phyloP scores from a whole-genome alignment of 1,284 basidiomycete species.

The Afroboletus lepidellus region DNA sequence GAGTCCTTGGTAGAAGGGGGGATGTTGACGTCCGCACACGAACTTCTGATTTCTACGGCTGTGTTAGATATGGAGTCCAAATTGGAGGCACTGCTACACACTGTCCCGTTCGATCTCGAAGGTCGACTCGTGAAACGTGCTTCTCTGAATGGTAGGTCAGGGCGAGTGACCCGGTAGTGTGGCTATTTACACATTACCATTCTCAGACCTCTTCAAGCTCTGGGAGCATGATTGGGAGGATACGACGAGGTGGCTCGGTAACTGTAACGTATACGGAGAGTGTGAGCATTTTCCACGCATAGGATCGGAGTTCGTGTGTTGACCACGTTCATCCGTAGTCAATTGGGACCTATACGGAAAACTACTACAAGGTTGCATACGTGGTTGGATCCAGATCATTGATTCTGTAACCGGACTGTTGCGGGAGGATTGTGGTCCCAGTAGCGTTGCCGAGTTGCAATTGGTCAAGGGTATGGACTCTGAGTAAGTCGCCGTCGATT shows the following conservation, averaged over 20 bases:
- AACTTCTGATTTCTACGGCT: constrained; percentile 48
- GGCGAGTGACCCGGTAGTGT: not conserved
- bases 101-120: constrained; percentile 49
- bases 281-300: constrained; percentile 42
- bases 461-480: constrained; percentile 23
- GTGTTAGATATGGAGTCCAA: constrained; percentile 56
- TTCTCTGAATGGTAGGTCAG: constrained; percentile 46
- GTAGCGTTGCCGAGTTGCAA: constrained; percentile 16
- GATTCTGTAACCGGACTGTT: constrained; percentile 35
- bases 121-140: constrained; percentile 52
- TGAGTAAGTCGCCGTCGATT: constrained; percentile 20
- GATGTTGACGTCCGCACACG: constrained; percentile 41
- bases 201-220: constrained; percentile 46
- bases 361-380: constrained; percentile 42
- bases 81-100: constrained; percentile 43
- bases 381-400: constrained; percentile 42
- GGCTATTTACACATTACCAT: not conserved
- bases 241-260: constrained; percentile 55
- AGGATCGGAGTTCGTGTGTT: not conserved
- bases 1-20: constrained; percentile 45
- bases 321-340: constrained; percentile 39
- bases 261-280: constrained; percentile 46
- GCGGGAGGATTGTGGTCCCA: constrained; percentile 22
- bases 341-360: constrained; percentile 58
- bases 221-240: constrained; percentile 48